Evolutionary conservation across 139 green algal genomes (phyloP).

Genomic region (Tetradesmus obliquus): DNA sequence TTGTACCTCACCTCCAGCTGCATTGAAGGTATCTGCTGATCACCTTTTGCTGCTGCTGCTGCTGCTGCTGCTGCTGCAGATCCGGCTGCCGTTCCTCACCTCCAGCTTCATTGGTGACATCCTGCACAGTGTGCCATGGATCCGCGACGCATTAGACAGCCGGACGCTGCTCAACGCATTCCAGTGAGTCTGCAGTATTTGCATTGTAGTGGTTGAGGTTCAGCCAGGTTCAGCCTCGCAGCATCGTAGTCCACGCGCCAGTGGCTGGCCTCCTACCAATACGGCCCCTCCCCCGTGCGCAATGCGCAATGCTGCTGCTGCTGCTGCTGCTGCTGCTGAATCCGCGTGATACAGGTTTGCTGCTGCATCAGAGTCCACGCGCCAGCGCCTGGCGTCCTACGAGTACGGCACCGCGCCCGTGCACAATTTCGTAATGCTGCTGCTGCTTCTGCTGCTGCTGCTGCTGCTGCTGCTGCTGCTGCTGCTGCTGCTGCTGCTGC

Average conservation of each 20-base stretch:
- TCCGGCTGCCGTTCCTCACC: conserved; percentile 42
- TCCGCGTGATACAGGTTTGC: conserved; percentile 13
- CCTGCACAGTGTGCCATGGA: conserved; percentile 22
- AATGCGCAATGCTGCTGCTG: too few relatives aligned
- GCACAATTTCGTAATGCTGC: too few relatives aligned
- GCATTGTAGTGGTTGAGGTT: too few relatives aligned
- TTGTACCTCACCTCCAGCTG: background rate
- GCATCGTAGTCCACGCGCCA: background rate
- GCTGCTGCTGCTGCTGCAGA: conserved; percentile 21
- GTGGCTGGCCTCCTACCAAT: background rate
- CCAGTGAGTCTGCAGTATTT: conserved; percentile 22
- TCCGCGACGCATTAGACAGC: conserved; percentile 9
- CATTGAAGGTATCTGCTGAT: background rate
- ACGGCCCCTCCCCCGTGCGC: too few relatives aligned
- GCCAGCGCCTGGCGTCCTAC: background rate
- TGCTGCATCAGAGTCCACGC: background rate
- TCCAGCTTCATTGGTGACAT: conserved; percentile 35
- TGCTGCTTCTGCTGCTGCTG: too few relatives aligned
- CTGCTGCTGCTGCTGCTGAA: background rate
- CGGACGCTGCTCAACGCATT: conserved; percentile 35
- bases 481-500: background rate
- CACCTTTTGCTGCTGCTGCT: background rate
- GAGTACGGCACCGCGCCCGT: background rate
- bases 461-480: background rate
- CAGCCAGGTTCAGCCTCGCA: too few relatives aligned